Evolutionary conservation across 441 rosid genomes (phyloP).

Genomic region (Erodium texanum): DNA sequence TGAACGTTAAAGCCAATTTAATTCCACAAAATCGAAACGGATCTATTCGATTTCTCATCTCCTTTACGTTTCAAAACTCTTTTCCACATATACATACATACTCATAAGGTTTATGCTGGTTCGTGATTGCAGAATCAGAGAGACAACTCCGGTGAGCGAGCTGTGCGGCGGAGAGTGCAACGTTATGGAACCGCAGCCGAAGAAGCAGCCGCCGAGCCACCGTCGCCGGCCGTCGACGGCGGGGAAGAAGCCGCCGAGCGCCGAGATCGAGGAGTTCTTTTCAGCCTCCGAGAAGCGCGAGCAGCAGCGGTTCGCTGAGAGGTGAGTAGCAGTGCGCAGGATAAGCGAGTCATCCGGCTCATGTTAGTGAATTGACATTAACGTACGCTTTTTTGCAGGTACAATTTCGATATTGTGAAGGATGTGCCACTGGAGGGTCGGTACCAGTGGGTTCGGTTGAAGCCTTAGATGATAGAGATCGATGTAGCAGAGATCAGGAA

Average conservation of each 20-base stretch:
- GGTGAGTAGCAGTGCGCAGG: not conserved
- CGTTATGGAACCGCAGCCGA: not conserved
- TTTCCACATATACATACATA: not conserved
- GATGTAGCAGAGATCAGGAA: not conserved
- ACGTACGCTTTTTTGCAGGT: not conserved
- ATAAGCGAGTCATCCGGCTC: not conserved
- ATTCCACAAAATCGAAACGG: not conserved
- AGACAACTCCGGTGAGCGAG: not conserved
- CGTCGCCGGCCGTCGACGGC: not conserved
- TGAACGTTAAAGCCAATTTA: not conserved
- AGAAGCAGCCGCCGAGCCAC: not conserved
- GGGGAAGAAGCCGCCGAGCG: not conserved
- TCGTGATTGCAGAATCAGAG: not conserved
- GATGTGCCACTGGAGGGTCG: not conserved
- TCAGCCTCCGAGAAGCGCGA: not conserved
- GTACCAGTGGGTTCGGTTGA: conserved; percentile 3
- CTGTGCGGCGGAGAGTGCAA: too few species aligned
- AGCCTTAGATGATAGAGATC: not conserved
- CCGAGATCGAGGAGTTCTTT: not conserved
- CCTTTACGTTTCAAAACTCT: not conserved
- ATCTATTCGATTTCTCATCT: not conserved
- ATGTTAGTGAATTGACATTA: not conserved
- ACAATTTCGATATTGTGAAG: not conserved
- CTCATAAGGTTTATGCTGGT: not conserved
- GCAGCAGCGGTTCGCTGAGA: not conserved